A percentile compares a stretch with the other conserved stretches of the same genome.
These are phyloP conservation scores for Xylaria sp. DNA, from an alignment of 2,329 filamentous ascomycete genomes.

Conservation along the genomic window DNA sequence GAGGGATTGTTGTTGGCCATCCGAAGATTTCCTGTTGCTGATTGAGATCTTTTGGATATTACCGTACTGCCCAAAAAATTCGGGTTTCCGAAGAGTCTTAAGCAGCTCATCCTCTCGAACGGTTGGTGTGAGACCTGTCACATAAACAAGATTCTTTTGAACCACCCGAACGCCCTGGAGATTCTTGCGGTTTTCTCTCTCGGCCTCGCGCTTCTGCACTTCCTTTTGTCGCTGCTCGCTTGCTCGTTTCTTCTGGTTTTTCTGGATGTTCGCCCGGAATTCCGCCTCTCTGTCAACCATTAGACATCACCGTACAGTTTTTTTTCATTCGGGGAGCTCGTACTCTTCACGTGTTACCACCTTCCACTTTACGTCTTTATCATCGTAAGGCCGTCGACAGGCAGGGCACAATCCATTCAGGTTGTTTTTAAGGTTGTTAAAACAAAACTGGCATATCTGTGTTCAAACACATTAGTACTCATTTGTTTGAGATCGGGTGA, in stretches of 20 bases:
- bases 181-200: constrained; percentile 95
- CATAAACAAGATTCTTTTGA: constrained; percentile 98
- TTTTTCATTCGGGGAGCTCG: constrained; percentile 50
- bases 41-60: constrained; percentile 99
- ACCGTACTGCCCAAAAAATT: constrained; percentile 98
- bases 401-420: constrained; percentile 98
- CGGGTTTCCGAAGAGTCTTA: constrained; percentile 86
- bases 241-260: constrained; percentile 92
- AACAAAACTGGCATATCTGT: constrained; percentile 99
- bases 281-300: constrained; percentile 69
- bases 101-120: constrained; percentile 92
- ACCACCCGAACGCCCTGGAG: constrained; percentile 94
- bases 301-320: constrained; percentile 42
- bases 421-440: constrained; percentile 98
- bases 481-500: constrained; percentile 23
- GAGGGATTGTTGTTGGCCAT: constrained; percentile 83
- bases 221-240: constrained; percentile 89
- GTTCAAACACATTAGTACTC: constrained; percentile 30
- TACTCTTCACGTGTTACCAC: constrained; percentile 95
- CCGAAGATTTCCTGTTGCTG: constrained; percentile 87
- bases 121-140: constrained; percentile 91
- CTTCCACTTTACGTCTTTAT: constrained; percentile 97
- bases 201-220: constrained; percentile 93
- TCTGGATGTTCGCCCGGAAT: constrained; percentile 81
- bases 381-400: constrained; percentile 93